Conservation (phyloP, 495 filamentous ascomycete species). For the Trichoderma virens region DNA sequence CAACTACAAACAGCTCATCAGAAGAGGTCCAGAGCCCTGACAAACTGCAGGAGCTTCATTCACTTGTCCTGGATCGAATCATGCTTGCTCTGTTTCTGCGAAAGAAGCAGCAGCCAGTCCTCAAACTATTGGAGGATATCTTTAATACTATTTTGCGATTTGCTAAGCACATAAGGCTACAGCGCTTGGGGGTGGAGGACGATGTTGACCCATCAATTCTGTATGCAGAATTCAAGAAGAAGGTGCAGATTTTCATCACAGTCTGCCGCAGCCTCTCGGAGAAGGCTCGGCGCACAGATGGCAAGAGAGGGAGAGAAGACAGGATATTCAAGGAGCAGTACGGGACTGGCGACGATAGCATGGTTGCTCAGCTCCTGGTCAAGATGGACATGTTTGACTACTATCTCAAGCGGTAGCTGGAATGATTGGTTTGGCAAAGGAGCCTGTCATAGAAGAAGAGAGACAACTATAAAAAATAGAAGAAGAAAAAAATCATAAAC, state of each 20-base stretch:
- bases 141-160: slow-evolving; percentile 67
- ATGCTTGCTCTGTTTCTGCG: slow-evolving; percentile 65
- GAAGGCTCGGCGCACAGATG: slow-evolving; percentile 37
- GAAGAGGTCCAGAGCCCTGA: slow-evolving; percentile 52
- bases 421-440: not conserved
- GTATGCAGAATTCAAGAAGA: slow-evolving; percentile 57
- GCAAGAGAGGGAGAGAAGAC: slow-evolving; percentile 30
- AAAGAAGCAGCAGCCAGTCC: slow-evolving; percentile 60
- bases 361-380: slow-evolving; percentile 10
- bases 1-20: slow-evolving; percentile 22
- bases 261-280: slow-evolving; percentile 54
- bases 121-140: slow-evolving; percentile 69
- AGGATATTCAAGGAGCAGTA: slow-evolving; percentile 2
- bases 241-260: slow-evolving; percentile 58
- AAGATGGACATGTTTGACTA: slow-evolving; percentile 12
- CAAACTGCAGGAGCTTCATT: slow-evolving; percentile 61
- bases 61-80: slow-evolving; percentile 69
- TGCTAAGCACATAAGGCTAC: slow-evolving; percentile 26
- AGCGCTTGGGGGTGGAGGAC: slow-evolving; percentile 18
- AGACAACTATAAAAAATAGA: not conserved
- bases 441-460: not conserved
- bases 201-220: slow-evolving; percentile 38
- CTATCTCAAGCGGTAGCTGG: slow-evolving; percentile 1
- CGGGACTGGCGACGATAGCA: slow-evolving; percentile 6
- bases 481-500: not conserved